A percentile compares a stretch with the other conserved stretches of the same genome.
Conservation (phyloP, 768 basidiomycete genomes). For the Boletus fagicola region DNA sequence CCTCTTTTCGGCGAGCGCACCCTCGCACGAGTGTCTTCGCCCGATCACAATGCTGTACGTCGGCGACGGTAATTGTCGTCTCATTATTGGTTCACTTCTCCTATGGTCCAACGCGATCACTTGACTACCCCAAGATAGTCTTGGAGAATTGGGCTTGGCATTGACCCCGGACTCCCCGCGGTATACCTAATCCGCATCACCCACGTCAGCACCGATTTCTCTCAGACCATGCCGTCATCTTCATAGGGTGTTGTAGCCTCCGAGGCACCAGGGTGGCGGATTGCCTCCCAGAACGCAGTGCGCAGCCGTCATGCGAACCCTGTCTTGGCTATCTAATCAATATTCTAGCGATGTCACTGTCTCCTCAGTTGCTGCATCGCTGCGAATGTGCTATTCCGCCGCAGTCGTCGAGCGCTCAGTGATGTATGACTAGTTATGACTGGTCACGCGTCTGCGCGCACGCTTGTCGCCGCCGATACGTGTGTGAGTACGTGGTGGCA, state of each 20-base stretch:
- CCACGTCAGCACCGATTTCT: neutral
- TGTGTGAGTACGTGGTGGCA: constrained; percentile 3
- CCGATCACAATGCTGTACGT: neutral
- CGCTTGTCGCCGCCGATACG: neutral
- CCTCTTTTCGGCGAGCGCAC: neutral
- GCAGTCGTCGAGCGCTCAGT: neutral
- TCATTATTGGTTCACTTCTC: no score
- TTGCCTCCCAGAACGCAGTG: neutral
- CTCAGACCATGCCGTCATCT: constrained; percentile 14
- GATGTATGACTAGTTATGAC: neutral
- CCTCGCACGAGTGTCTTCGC: neutral
- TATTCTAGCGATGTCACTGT: neutral
- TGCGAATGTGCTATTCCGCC: neutral
- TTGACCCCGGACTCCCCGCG: constrained; percentile 18
- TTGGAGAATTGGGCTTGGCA: neutral
- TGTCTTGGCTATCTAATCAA: neutral
- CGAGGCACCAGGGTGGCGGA: constrained; percentile 7
- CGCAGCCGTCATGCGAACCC: neutral
- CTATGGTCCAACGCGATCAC: neutral
- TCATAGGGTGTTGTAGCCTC: constrained; percentile 16
- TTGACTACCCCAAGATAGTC: neutral
- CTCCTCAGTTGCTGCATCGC: neutral
- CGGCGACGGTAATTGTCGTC: no score
- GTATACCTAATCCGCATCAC: neutral
- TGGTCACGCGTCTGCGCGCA: neutral